Evolutionary conservation across 495 filamentous ascomycete genomes (phyloP).

Genomic region (Cudoniella acicularis): DNA sequence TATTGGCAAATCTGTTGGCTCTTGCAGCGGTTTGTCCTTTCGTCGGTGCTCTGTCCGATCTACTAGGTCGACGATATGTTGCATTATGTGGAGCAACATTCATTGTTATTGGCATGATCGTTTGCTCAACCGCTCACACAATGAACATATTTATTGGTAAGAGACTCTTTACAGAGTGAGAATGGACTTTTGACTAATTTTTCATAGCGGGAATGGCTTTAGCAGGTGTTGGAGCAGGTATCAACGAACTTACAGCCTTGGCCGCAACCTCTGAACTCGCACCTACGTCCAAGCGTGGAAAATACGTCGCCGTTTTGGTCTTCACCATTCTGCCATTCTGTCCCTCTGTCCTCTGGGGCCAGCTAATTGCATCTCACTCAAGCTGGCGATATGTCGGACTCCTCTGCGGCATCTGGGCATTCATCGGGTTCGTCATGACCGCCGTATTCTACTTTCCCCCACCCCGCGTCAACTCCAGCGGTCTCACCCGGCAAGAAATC

Average conservation of each 20-base stretch:
- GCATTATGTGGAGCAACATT: constrained; percentile 57
- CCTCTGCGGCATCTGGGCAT: constrained; percentile 57
- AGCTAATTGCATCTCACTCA: constrained; percentile 58
- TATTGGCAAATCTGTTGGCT: constrained; percentile 62
- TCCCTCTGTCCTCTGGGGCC: constrained; percentile 65
- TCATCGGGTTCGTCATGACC: constrained; percentile 58
- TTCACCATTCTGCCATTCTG: constrained; percentile 67
- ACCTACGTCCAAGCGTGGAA: constrained; percentile 62
- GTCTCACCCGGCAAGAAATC: constrained; percentile 45
- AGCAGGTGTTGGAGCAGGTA: constrained; percentile 58
- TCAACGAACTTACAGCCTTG: constrained; percentile 65
- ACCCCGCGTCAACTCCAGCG: constrained; percentile 50
- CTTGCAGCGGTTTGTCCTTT: constrained; percentile 69
- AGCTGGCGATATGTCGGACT: constrained; percentile 64
- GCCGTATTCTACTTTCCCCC: constrained; percentile 65
- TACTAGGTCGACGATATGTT: constrained; percentile 64
- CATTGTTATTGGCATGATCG: constrained; percentile 62
- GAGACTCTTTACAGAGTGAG: constrained; percentile 22
- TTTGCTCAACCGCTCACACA: constrained; percentile 56
- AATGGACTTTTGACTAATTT: constrained; percentile 32
- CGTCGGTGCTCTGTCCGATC: constrained; percentile 66
- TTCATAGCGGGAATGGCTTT: constrained; percentile 55
- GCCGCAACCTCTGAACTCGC: constrained; percentile 67
- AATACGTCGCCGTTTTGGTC: constrained; percentile 62
- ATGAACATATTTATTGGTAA: constrained; percentile 71